These are phyloP conservation scores for Nitzschia putrida DNA, from an alignment of 108 stramenopile genomes.

Conservation along the genomic window DNA sequence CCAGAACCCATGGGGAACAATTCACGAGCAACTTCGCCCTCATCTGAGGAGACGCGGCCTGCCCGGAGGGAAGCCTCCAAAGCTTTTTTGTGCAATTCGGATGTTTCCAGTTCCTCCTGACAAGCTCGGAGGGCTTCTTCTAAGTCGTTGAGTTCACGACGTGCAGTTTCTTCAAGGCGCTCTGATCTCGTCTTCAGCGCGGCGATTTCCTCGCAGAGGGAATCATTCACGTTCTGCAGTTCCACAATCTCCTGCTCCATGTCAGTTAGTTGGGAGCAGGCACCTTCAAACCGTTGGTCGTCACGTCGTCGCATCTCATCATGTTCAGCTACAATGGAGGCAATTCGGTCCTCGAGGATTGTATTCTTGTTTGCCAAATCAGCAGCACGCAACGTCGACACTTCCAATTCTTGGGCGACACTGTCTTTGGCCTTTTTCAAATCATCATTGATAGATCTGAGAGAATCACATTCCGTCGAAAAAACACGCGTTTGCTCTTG, in stretches of 20 bases:
- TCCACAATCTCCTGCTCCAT: not conserved
- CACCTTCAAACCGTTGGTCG: constrained; percentile 4
- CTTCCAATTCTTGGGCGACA: too few relatives aligned
- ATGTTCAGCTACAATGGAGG: too few relatives aligned
- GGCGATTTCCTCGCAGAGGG: not conserved
- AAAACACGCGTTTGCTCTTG: too few relatives aligned
- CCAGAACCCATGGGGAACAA: not conserved
- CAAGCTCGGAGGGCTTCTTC: constrained; percentile 7
- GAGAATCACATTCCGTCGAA: too few relatives aligned
- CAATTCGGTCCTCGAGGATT: not conserved
- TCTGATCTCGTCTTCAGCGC: not conserved
- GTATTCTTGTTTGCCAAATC: not conserved
- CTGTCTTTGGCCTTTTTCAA: not conserved
- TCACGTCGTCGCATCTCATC: not conserved
- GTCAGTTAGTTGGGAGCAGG: not conserved
- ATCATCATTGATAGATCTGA: too few relatives aligned
- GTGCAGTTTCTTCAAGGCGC: not conserved
- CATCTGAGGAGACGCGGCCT: not conserved
- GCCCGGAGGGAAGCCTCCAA: not conserved
- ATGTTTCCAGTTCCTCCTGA: constrained; percentile 15
- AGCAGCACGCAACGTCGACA: too few relatives aligned
- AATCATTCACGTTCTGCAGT: not conserved
- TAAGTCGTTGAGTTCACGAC: constrained; percentile 4
- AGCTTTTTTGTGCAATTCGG: not conserved
- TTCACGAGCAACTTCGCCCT: not conserved